Percentiles rank a stretch among this genome's conserved stretches.
phyloP scores from a whole-genome alignment of 179 eudicot species.

The Drosera spatulata region DNA sequence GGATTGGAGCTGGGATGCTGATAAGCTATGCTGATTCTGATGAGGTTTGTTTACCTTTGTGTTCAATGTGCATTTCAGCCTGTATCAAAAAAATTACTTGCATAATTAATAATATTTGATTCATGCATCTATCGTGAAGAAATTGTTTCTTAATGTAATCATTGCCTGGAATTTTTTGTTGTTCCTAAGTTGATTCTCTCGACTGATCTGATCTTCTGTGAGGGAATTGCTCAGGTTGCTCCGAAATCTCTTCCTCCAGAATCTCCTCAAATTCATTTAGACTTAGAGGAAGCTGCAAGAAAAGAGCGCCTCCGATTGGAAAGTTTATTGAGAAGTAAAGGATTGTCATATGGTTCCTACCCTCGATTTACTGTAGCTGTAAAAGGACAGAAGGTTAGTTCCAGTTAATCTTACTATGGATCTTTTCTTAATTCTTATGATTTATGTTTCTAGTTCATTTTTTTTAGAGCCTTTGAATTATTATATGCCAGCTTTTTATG shows the following conservation, averaged over 20 bases:
- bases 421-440: conserved; percentile 2
- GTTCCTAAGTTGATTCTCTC: neutral
- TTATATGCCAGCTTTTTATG: too few relatives aligned
- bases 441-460: neutral
- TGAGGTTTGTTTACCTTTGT: conserved; percentile 37
- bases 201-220: neutral
- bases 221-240: conserved; percentile 27
- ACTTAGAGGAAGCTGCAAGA: conserved; percentile 70
- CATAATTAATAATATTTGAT: neutral
- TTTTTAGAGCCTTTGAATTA: too few relatives aligned
- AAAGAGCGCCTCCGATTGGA: conserved; percentile 60
- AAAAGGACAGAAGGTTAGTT: conserved; percentile 84
- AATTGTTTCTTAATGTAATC: neutral
- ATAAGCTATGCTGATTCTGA: conserved; percentile 66
- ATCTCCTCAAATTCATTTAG: conserved; percentile 34
- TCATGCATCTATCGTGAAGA: neutral
- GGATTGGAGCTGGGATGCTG: conserved; percentile 52
- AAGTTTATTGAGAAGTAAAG: conserved; percentile 64
- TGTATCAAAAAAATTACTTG: too few relatives aligned
- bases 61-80: neutral
- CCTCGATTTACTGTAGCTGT: conserved; percentile 76
- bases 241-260: conserved; percentile 37
- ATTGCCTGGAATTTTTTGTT: neutral
- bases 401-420: conserved; percentile 1
- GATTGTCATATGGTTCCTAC: conserved; percentile 66